Conservation (phyloP, 345 rosid species). For the Gynandropsis gynandra region DNA sequence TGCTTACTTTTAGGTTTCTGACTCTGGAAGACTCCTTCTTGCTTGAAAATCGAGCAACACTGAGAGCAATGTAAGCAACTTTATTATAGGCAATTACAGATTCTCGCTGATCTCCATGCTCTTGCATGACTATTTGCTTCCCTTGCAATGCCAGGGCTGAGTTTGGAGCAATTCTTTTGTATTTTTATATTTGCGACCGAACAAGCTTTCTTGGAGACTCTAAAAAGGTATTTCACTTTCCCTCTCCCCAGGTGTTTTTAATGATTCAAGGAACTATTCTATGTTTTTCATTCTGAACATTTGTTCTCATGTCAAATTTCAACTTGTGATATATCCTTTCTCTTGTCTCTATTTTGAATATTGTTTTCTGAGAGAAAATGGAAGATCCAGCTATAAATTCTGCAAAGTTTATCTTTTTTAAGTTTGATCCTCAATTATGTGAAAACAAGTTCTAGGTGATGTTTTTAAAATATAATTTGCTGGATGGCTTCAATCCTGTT, state of each 20-base stretch:
- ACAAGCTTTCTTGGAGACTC: conserved; percentile 67
- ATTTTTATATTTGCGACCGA: conserved; percentile 74
- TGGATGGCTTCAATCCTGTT: not conserved
- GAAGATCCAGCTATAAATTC: too few species aligned
- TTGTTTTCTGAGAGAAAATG: not conserved
- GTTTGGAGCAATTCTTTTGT: conserved; percentile 61
- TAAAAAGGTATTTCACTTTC: conserved; percentile 46
- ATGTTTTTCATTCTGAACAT: too few species aligned
- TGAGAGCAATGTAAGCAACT: conserved; percentile 72
- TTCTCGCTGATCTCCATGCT: not conserved
- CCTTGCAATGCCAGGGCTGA: conserved; percentile 59
- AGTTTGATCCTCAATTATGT: too few species aligned
- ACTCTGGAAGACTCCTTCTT: conserved; percentile 86
- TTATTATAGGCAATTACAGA: not conserved
- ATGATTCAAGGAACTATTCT: too few species aligned
- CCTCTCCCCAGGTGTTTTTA: not conserved
- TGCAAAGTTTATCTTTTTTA: too few species aligned
- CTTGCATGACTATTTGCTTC: conserved; percentile 7
- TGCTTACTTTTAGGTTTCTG: conserved; percentile 49
- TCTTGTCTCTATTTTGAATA: not conserved
- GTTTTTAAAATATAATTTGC: too few species aligned
- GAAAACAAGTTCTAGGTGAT: too few species aligned
- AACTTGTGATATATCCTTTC: not conserved
- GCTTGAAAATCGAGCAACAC: conserved; percentile 77
- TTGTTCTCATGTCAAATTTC: not conserved